phyloP scores from a whole-genome alignment of 2,329 filamentous ascomycete species.

The Tolypocladium nubicola region DNA sequence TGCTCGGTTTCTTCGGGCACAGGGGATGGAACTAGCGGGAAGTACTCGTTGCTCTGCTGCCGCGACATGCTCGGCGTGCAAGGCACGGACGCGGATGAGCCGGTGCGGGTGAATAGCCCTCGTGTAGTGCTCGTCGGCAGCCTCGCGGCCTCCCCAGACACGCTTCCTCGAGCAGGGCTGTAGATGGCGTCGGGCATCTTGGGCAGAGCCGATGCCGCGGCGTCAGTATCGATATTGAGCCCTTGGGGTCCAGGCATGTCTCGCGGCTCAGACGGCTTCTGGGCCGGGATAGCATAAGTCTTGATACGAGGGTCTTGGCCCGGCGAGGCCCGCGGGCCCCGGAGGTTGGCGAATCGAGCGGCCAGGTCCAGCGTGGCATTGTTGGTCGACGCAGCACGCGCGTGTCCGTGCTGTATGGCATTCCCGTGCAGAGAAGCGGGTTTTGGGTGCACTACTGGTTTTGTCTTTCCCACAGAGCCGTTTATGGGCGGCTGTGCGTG shows the following conservation, averaged over 20 bases:
- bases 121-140: conserved; percentile 55
- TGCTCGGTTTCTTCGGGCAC: conserved; percentile 29
- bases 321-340: conserved; percentile 28
- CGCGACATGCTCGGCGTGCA: conserved; percentile 16
- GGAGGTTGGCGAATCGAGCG: conserved; percentile 46
- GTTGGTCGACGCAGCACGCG: conserved; percentile 14
- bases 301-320: conserved; percentile 43
- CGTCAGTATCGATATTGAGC: conserved; percentile 37
- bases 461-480: conserved; percentile 21
- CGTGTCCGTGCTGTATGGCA: conserved; percentile 24
- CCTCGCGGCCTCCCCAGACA: conserved; percentile 53
- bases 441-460: conserved; percentile 51
- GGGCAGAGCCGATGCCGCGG: conserved; percentile 47
- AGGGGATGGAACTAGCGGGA: conserved; percentile 15
- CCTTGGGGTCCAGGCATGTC: conserved; percentile 37
- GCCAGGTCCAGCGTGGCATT: conserved; percentile 37
- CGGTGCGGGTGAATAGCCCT: conserved; percentile 50
- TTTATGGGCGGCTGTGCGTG: conserved; percentile 6
- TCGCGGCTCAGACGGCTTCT: conserved; percentile 34
- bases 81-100: conserved; percentile 34
- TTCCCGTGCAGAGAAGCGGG: conserved; percentile 57
- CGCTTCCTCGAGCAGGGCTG: conserved; percentile 63
- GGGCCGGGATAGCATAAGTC: conserved; percentile 33
- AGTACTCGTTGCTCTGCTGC: conserved; percentile 22
- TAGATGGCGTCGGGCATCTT: conserved; percentile 68